Conservation (phyloP, 495 filamentous ascomycete species). For the Aspergillus saccharolyticus region DNA sequence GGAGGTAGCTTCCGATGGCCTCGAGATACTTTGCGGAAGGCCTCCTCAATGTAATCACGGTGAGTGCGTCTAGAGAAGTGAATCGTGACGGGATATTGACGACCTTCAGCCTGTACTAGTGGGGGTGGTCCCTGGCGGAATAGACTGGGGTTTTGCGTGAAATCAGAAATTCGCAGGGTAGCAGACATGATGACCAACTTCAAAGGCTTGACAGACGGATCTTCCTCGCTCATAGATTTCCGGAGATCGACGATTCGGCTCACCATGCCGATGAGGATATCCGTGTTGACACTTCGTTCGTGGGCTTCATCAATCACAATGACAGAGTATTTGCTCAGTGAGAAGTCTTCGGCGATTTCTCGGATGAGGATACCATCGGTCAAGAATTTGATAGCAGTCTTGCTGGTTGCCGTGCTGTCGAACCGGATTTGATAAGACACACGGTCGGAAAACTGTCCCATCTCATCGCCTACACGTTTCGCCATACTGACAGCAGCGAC, state of each 20-base stretch:
- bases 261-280: constrained; percentile 94
- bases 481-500: constrained; percentile 95
- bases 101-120: constrained; percentile 85
- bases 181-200: constrained; percentile 99
- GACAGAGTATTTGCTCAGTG: constrained; percentile 85
- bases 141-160: constrained; percentile 74
- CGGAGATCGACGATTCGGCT: constrained; percentile 83
- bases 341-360: constrained; percentile 86
- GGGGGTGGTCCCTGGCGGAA: constrained; percentile 75
- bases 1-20: constrained; percentile 88
- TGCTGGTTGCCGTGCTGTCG: constrained; percentile 72
- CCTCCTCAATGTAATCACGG: constrained; percentile 84
- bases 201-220: constrained; percentile 63
- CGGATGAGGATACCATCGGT: constrained; percentile 94
- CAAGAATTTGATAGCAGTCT: constrained; percentile 98
- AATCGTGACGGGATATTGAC: constrained; percentile 82
- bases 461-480: constrained; percentile 78
- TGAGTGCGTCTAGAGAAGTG: constrained; percentile 84
- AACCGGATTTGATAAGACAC: constrained; percentile 96
- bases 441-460: constrained; percentile 61
- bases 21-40: constrained; percentile 78
- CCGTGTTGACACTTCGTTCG: constrained; percentile 94
- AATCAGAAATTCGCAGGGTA: constrained; percentile 84
- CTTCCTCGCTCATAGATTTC: constrained; percentile 56
- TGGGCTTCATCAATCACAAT: constrained; percentile 97